Percentiles rank a stretch among this genome's conserved stretches.
These are phyloP conservation scores for Botryobasidium botryosum DNA, from an alignment of 768 basidiomycete genomes.

Conservation along the genomic window DNA sequence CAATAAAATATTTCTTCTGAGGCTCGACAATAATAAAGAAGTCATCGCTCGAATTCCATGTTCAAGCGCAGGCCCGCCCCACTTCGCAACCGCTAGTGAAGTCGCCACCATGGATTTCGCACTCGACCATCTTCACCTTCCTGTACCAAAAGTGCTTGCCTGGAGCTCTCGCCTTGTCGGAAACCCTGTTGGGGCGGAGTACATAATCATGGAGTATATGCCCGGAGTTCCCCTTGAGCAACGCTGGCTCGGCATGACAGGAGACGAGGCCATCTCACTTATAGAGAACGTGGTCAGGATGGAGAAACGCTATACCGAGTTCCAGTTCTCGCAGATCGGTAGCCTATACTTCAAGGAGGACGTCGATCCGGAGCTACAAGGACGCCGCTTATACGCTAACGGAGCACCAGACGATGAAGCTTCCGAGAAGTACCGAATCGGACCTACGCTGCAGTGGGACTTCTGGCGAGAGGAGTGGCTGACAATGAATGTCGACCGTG, in stretches of 20 bases:
- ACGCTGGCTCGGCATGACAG: too few species aligned
- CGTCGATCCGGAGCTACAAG: conserved; percentile 2
- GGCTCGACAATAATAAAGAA: conserved; percentile 21
- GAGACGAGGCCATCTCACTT: too few species aligned
- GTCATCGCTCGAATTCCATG: conserved; percentile 30
- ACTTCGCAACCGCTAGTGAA: conserved; percentile 29
- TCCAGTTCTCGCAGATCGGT: conserved; percentile 18
- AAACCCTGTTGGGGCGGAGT: conserved; percentile 25
- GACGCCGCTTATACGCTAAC: conserved; percentile 6
- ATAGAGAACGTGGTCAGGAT: conserved; percentile 14
- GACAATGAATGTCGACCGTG: conserved; percentile 18
- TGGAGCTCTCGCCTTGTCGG: conserved; percentile 20
- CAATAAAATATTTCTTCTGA: conserved; percentile 27
- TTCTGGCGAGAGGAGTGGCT: conserved; percentile 19
- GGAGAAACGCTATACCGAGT: conserved; percentile 11
- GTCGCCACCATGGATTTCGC: conserved; percentile 30
- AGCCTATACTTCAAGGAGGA: too few species aligned
- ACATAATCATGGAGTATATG: conserved; percentile 30
- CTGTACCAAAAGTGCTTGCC: conserved; percentile 26
- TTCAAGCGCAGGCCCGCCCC: conserved; percentile 24
- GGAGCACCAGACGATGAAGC: conserved; percentile 15
- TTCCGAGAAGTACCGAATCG: too few species aligned
- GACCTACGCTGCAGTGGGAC: conserved; percentile 17
- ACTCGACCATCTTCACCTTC: conserved; percentile 24
- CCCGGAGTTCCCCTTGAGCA: too few species aligned